Conservation (phyloP, 257 asterid species). For the Oldenlandia corymbosa region DNA sequence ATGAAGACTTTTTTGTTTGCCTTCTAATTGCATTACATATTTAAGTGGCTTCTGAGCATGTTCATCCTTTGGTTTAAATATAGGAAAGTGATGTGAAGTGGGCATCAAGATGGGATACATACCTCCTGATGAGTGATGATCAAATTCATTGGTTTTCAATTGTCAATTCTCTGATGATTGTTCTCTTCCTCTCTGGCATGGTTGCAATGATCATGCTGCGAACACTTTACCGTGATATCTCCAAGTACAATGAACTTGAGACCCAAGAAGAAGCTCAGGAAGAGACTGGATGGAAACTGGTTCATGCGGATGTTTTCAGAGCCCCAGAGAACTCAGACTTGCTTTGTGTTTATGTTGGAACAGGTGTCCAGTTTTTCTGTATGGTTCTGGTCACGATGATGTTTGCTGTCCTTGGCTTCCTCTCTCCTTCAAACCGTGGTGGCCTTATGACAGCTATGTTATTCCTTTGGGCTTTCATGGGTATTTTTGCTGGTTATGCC, state of each 20-base stretch:
- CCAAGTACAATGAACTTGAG: conserved; percentile 69
- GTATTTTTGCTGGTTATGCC: conserved; percentile 59
- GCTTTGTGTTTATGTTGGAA: conserved; percentile 68
- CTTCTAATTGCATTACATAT: neutral
- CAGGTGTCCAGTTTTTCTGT: conserved; percentile 63
- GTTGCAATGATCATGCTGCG: conserved; percentile 79
- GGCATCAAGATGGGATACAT: conserved; percentile 88
- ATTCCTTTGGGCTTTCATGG: conserved; percentile 78
- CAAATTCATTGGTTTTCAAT: conserved; percentile 87
- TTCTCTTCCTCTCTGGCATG: conserved; percentile 82
- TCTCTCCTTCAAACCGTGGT: conserved; percentile 73
- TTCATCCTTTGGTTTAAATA: conserved; percentile 9
- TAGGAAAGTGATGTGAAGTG: conserved; percentile 83
- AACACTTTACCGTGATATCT: conserved; percentile 71
- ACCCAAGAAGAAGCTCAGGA: conserved; percentile 80
- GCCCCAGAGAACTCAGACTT: conserved; percentile 55
- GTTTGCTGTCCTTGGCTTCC: conserved; percentile 72
- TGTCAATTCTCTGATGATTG: conserved; percentile 68
- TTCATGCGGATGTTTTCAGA: conserved; percentile 68
- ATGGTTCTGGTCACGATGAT: conserved; percentile 59
- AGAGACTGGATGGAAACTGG: conserved; percentile 78
- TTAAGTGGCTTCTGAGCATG: neutral
- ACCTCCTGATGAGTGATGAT: conserved; percentile 67
- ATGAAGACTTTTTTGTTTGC: too few species aligned
- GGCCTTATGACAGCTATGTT: conserved; percentile 87